Base-by-base conservation (phyloP, 2,329 filamentous ascomycete genomes). In the Endothia cerciana region DNA sequence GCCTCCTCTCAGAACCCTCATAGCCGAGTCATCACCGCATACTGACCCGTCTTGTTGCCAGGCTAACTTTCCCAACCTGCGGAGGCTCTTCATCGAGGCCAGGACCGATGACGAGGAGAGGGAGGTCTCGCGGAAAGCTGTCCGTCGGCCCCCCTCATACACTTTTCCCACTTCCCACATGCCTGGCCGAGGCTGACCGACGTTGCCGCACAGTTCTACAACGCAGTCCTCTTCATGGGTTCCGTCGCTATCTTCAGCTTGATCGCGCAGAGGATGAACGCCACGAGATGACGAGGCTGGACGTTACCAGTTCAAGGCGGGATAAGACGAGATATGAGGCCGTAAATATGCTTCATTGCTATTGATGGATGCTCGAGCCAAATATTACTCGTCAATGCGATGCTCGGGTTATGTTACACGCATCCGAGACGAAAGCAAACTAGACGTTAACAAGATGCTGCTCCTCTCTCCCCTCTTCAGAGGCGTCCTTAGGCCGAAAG, bases 181-280 rank as follows among this genome's bases (percentile, higher is more conserved):
- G 15, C 36, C 49, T 41, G 19, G 30, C 1, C 55, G n/a, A 25
- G 10, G n/a, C 13, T 38, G n/a, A 19, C 47, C 17, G 19, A 15
- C 65, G 3, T 15, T 4, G 5, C 7, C n/a, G 28, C n/a, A 8
- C 73, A 97, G 95, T 99, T 99, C 77, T 99, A 99, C 80, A 98
- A 99, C 74, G 88, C 97, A 0, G 93, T 97, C 0, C 83, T 98
- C 2, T 99, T 98, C 81, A 94, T 99, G 84, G 95, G 94, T 30
- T 97, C 95, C 0, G 91, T 99, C 30, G 93, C 94, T 8, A 88
- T 97, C 67, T 97, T 98, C 81, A 97, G 94, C 76, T 81, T 99
- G 67, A 89, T 95, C 68, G 95, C 94, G 36, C 95, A 99, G 75
- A 90, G 91, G 71, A 91, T 97, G 85, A 88, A 88, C 69, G 84